Evolutionary conservation across 2,329 filamentous ascomycete species (phyloP).

Genomic region (Lachnellula hyalina): DNA sequence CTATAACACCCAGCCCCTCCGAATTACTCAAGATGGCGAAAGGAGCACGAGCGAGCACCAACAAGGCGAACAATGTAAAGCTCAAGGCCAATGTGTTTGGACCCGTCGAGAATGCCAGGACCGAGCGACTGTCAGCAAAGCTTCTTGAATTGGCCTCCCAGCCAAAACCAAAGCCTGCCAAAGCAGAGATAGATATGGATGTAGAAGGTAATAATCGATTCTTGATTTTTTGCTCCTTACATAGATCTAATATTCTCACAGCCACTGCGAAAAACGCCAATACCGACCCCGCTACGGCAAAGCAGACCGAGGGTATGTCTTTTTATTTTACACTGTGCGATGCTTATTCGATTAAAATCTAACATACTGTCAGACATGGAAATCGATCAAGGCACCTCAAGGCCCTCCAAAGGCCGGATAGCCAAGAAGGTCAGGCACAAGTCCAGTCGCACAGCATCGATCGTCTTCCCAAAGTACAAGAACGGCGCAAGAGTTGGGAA

Average conservation of each 20-base stretch:
- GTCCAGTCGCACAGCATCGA: conserved; percentile 43
- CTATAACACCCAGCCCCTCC: neutral
- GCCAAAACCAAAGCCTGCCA: conserved; percentile 58
- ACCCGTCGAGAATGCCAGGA: conserved; percentile 72
- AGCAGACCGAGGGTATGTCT: conserved; percentile 23
- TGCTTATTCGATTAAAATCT: neutral
- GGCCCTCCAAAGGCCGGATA: conserved; percentile 45
- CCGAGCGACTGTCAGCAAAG: conserved; percentile 79
- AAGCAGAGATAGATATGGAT: conserved; percentile 45
- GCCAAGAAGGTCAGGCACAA: conserved; percentile 46
- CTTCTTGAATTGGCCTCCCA: conserved; percentile 74
- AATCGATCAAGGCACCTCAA: conserved; percentile 42
- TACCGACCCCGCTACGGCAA: conserved; percentile 12
- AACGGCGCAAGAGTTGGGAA: conserved; percentile 42
- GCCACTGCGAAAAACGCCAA: conserved; percentile 15
- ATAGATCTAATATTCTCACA: conserved; percentile 11
- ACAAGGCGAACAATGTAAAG: conserved; percentile 77
- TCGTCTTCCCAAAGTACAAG: conserved; percentile 56
- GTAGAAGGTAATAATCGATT: conserved; percentile 29
- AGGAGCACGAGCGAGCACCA: conserved; percentile 70
- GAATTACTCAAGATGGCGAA: conserved; percentile 68
- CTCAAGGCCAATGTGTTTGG: conserved; percentile 80
- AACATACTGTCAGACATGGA: conserved; percentile 47
- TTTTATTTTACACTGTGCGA: neutral
- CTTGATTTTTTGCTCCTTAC: neutral